A percentile compares a stretch with the other conserved stretches of the same genome.
These are phyloP conservation scores for Cardiospermum halicacabum DNA, from an alignment of 345 rosid genomes.

Conservation along the genomic window DNA sequence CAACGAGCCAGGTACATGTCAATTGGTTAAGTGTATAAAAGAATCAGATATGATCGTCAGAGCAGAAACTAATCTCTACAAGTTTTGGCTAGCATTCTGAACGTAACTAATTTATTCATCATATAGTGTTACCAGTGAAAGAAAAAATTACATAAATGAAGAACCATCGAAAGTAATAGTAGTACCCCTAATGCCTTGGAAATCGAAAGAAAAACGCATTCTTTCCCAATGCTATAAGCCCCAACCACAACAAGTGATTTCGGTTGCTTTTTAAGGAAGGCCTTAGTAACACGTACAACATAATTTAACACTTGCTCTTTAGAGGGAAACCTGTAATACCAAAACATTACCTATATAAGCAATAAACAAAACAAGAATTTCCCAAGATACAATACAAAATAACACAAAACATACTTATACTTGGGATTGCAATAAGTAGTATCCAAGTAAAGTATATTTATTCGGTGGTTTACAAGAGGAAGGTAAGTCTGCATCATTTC, in stretches of 20 bases:
- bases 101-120: neutral
- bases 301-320: conserved; percentile 64
- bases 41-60: neutral
- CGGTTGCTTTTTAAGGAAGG: conserved; percentile 53
- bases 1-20: neutral
- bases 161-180: neutral
- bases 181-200: conserved; percentile 70
- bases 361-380: neutral
- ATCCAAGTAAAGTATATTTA: conserved; percentile 66
- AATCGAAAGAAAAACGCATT: conserved; percentile 71
- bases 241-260: conserved; percentile 69
- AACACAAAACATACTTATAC: conserved; percentile 41
- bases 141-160: neutral
- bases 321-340: conserved; percentile 59
- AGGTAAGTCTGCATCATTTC: conserved; percentile 54
- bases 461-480: conserved; percentile 43
- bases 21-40: neutral
- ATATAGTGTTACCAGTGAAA: neutral
- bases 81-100: neutral
- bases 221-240: conserved; percentile 85
- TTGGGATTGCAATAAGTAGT: conserved; percentile 80
- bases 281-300: conserved; percentile 50
- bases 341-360: neutral
- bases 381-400: neutral
- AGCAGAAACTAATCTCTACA: neutral